These are phyloP conservation scores for Coemansia sp. DNA, from an alignment of 192 early-diverging fungal species.

Conservation along the genomic window DNA sequence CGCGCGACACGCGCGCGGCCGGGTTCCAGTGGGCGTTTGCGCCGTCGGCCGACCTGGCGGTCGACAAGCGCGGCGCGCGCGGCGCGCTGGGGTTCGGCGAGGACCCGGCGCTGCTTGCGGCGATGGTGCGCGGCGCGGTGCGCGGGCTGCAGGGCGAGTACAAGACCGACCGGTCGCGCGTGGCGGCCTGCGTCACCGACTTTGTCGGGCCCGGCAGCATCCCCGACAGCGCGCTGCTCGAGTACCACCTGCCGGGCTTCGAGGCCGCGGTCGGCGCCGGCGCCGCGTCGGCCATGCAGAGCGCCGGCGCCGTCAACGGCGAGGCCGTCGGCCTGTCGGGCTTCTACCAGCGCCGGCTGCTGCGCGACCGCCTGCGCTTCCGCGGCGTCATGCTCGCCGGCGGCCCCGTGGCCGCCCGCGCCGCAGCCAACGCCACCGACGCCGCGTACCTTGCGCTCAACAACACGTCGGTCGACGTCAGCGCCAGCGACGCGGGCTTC, in stretches of 20 bases:
- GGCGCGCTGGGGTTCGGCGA: slow-evolving; percentile 52
- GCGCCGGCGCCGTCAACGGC: slow-evolving; percentile 55
- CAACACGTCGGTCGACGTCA: slow-evolving; percentile 58
- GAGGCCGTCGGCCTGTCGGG: slow-evolving; percentile 55
- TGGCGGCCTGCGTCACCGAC: slow-evolving; percentile 59
- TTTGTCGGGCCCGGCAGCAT: slow-evolving; percentile 52
- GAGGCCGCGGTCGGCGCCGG: slow-evolving; percentile 56
- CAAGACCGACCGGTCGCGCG: slow-evolving; percentile 56
- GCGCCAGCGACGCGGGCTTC: slow-evolving; percentile 44
- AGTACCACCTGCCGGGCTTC: slow-evolving; percentile 62
- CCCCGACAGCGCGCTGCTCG: slow-evolving; percentile 40
- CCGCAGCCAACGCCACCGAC: slow-evolving; percentile 46
- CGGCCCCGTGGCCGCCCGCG: neutral
- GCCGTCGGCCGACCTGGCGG: slow-evolving; percentile 54
- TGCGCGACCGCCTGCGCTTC: slow-evolving; percentile 56
- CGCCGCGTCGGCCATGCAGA: slow-evolving; percentile 58
- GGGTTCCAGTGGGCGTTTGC: slow-evolving; percentile 58
- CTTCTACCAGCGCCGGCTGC: slow-evolving; percentile 51
- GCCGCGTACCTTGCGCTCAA: slow-evolving; percentile 52
- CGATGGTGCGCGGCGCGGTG: slow-evolving; percentile 55
- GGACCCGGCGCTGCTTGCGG: slow-evolving; percentile 53
- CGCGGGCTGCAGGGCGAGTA: slow-evolving; percentile 64
- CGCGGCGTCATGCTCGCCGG: slow-evolving; percentile 59
- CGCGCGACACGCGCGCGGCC: slow-evolving; percentile 58
- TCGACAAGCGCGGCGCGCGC: slow-evolving; percentile 53